A percentile compares a stretch with the other conserved stretches of the same genome.
Evolutionary conservation across 106 monocot species (phyloP).

Genomic region (Triglochin maritima): DNA sequence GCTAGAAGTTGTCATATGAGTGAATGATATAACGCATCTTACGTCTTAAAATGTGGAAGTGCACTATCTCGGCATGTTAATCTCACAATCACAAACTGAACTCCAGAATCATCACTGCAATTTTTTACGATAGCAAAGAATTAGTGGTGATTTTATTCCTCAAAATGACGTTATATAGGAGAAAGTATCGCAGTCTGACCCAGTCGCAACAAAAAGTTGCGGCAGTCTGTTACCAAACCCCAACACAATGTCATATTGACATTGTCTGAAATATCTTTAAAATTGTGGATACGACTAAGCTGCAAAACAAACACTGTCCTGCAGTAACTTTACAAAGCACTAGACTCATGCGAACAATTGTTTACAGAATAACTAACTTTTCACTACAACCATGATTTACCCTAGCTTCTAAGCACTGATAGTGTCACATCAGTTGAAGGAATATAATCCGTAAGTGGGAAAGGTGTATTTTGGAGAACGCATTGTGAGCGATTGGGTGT

Average conservation of each 20-base stretch:
- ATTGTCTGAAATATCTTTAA: neutral
- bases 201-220: neutral
- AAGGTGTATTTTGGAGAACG: no score
- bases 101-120: conserved; percentile 36
- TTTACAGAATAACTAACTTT: no score
- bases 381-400: no score
- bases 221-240: neutral
- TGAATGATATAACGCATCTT: conserved; percentile 15
- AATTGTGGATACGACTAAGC: neutral
- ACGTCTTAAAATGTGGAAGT: conserved; percentile 14
- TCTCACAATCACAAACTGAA: conserved; percentile 37
- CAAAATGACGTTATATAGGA: neutral
- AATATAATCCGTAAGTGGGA: no score
- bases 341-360: no score
- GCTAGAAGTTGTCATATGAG: neutral
- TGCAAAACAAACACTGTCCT: neutral
- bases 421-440: no score
- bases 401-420: no score
- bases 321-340: no score
- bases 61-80: conserved; percentile 16
- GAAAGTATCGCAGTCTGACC: neutral
- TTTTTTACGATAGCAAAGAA: neutral
- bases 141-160: no score
- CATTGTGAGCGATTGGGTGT: no score
- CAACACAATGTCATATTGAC: neutral